Evolutionary conservation across 257 asterid genomes (phyloP).

Genomic region (Solanum pimpinellifolium): DNA sequence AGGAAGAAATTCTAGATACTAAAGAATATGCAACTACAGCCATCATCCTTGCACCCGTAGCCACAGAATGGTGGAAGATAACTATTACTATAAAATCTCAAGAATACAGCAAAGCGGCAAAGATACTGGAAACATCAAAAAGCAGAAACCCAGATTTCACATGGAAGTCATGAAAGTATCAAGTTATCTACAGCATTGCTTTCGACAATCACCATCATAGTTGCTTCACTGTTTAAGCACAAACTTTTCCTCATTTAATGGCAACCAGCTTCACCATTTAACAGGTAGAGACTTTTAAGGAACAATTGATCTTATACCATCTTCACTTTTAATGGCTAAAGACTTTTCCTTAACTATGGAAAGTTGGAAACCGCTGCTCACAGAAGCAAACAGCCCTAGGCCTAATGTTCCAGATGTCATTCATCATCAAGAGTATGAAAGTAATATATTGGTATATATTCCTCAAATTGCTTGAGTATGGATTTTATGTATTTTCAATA

Average conservation of each 20-base stretch:
- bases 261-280: no score
- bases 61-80: not conserved
- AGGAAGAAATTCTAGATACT: not conserved
- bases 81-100: not conserved
- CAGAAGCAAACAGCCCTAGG: no score
- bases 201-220: not conserved
- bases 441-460: not conserved
- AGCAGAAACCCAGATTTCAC: not conserved
- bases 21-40: not conserved
- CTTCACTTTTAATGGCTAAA: no score
- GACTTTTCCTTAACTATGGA: no score
- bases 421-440: not conserved
- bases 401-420: no score
- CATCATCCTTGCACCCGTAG: not conserved
- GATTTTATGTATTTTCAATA: not conserved
- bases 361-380: no score
- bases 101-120: not conserved
- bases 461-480: not conserved
- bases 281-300: no score
- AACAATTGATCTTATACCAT: no score
- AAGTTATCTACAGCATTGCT: not conserved
- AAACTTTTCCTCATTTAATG: no score
- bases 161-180: not conserved
- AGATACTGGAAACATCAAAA: not conserved
- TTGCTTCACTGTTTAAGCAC: not conserved